Evolutionary conservation across 179 eudicot genomes (phyloP), one percentile per base, ranked within the genome.

Genomic region (Patellifolia procumbens): DNA sequence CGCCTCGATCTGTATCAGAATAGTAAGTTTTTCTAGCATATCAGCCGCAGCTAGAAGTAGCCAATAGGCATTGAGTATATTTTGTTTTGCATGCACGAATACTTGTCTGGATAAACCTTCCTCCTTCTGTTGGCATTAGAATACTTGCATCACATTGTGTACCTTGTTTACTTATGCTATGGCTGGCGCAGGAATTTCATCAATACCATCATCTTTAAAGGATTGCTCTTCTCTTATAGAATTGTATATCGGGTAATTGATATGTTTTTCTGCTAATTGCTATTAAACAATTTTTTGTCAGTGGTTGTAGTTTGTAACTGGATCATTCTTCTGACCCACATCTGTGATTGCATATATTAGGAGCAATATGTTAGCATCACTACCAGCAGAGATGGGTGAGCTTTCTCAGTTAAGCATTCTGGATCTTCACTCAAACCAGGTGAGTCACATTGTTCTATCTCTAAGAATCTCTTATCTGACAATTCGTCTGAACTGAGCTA

Each of bases 391-490:
- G 86, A 80, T 93, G 39, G 92, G 98, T 73, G 88, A 85, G 75
- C 90, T 95, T 84, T 79, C 90, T 64, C 80, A 83, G 31, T 78
- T 95, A 71, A 97, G 99, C 81, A 89, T 92, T 60, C 85, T 95
- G 29, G 98, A 93, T 89, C 96, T 95, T 83, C 96, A 86, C 76
- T 95, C 99, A 76, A 95, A 95, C 79, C 91, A 90, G 98, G 99
- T 91, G 70, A 68, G 34, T 48, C 17, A 64, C 48, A 73, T 22
- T 73, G 11, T 72, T 19, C 24, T 49, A 32, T 39, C 37, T 60
- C 19, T 13, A 22, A 5, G 24, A 35, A 52, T 24, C 43, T 51
- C 24, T 76, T 22, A 39, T 68, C 60, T 29, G 43, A 56, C 34
- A 32, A 63, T 64, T 53, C 52, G 22, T n/a, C 59, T 61, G 61